phyloP scores from a whole-genome alignment of 23 red algal genomes.

The Porphyridium purpureum region DNA sequence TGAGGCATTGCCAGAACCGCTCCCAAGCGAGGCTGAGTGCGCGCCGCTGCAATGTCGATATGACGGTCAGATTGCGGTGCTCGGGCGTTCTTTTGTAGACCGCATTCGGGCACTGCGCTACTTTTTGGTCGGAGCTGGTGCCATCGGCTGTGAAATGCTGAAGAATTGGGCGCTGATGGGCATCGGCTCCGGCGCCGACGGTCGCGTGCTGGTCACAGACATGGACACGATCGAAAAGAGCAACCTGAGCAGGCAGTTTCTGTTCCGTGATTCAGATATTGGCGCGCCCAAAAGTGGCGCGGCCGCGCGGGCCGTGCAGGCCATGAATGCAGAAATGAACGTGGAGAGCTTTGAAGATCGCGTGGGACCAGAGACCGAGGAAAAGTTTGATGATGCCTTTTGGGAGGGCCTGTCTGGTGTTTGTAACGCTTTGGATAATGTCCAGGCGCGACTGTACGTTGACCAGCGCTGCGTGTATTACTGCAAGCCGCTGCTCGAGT shows the following conservation, averaged over 20 bases:
- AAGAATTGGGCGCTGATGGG: slow-evolving; percentile 98
- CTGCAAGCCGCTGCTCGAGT: slow-evolving; percentile 83
- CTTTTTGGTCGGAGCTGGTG: slow-evolving; percentile 94
- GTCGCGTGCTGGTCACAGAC: slow-evolving; percentile 77
- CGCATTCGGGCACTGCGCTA: slow-evolving; percentile 57
- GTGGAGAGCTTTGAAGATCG: slow-evolving; percentile 44
- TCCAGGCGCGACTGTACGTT: slow-evolving; percentile 90
- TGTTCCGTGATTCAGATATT: slow-evolving; percentile 91
- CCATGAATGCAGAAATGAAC: slow-evolving; percentile 66
- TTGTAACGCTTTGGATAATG: slow-evolving; percentile 95
- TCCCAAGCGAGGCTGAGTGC: slow-evolving; percentile 58
- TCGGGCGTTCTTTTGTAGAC: slow-evolving; percentile 46
- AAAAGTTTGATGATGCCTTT: slow-evolving; percentile 83
- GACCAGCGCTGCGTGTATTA: slow-evolving; percentile 98
- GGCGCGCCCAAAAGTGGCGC: slow-evolving; percentile 78
- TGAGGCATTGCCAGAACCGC: slow-evolving; percentile 42
- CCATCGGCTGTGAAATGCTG: slow-evolving; percentile 89
- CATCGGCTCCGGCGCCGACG: slow-evolving; percentile 39
- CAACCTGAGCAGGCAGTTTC: slow-evolving; percentile 88
- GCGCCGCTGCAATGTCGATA: slow-evolving; percentile 47
- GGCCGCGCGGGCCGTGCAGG: slow-evolving; percentile 39
- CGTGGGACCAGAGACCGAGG: slow-evolving; percentile 90
- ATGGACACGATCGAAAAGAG: slow-evolving; percentile 97
- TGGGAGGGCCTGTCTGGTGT: slow-evolving; percentile 88
- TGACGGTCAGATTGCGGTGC: slow-evolving; percentile 93